phyloP scores from a whole-genome alignment of 2,329 filamentous ascomycete species.

The Endothia cerciana region DNA sequence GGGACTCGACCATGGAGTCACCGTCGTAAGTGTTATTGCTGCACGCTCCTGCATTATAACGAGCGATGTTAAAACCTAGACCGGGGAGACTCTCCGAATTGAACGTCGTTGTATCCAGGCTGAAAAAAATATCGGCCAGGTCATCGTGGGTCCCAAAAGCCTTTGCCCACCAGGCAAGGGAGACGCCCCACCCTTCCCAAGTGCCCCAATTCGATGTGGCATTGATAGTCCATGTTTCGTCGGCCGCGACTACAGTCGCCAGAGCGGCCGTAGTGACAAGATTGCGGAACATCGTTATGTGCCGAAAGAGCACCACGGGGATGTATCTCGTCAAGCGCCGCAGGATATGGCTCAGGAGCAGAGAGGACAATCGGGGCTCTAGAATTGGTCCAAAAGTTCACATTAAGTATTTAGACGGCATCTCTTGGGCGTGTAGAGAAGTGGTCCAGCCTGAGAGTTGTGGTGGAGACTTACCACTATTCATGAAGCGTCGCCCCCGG shows the following conservation, averaged over 20 bases:
- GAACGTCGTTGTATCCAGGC: slow-evolving; percentile 37
- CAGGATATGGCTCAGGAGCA: neutral
- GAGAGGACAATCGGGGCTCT: neutral
- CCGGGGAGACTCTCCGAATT: slow-evolving; percentile 41
- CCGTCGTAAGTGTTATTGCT: slow-evolving; percentile 41
- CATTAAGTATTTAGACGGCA: neutral
- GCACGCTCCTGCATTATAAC: slow-evolving; percentile 48
- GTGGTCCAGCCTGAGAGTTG: no score
- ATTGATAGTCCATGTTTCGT: slow-evolving; percentile 39
- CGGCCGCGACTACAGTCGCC: slow-evolving; percentile 28
- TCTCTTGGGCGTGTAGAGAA: neutral
- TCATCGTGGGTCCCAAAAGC: slow-evolving; percentile 46
- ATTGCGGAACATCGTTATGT: neutral
- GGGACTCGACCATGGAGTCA: slow-evolving; percentile 41
- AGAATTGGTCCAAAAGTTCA: neutral
- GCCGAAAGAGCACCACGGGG: neutral
- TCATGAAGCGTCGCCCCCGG: neutral
- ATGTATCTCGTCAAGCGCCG: neutral
- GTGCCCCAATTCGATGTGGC: slow-evolving; percentile 42
- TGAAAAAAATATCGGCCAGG: slow-evolving; percentile 47
- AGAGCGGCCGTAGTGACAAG: neutral
- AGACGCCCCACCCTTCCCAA: slow-evolving; percentile 50
- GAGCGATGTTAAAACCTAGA: slow-evolving; percentile 47
- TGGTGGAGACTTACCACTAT: neutral
- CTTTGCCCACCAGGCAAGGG: slow-evolving; percentile 49